These are phyloP conservation scores for Angomonas deanei DNA, from an alignment of 208 protist genomes.

Conservation along the genomic window DNA sequence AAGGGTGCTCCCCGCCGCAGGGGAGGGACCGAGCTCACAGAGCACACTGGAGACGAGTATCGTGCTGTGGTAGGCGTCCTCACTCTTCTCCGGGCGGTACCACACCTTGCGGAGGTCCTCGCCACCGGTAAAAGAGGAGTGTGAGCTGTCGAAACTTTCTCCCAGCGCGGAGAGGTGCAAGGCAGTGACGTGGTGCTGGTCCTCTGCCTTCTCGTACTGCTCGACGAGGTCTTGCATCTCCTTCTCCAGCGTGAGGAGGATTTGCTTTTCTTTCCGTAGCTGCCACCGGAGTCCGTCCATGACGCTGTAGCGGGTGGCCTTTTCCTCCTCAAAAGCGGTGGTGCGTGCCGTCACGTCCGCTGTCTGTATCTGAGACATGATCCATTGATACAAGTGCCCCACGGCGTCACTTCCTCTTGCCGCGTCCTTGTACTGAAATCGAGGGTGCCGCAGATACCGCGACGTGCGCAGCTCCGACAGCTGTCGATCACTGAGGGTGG, in stretches of 20 bases:
- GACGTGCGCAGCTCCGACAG: conserved; percentile 16
- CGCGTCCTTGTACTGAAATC: conserved; percentile 48
- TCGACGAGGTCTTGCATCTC: conserved; percentile 25
- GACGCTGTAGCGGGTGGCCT: conserved; percentile 6
- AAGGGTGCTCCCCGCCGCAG: background rate
- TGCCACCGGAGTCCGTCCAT: conserved; percentile 11
- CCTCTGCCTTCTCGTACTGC: conserved; percentile 4
- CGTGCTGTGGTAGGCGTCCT: background rate
- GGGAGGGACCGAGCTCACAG: conserved; percentile 16
- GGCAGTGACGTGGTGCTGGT: background rate
- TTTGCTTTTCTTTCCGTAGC: conserved; percentile 15
- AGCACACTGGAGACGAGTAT: conserved; percentile 14
- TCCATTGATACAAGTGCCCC: conserved; percentile 49
- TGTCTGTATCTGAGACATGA: conserved; percentile 42
- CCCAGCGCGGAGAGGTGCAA: background rate
- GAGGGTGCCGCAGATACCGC: conserved; percentile 21
- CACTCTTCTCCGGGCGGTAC: conserved; percentile 3
- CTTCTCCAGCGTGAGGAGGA: conserved; percentile 25
- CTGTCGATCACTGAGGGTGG: conserved; percentile 16
- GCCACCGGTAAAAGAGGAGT: background rate
- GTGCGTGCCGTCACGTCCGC: conserved; percentile 13
- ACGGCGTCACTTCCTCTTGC: conserved; percentile 50
- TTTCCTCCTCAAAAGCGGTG: conserved; percentile 3
- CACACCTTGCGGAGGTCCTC: background rate
- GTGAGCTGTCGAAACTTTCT: background rate